These are phyloP conservation scores for Ascobolus immersus DNA, from an alignment of 495 filamentous ascomycete genomes.

Conservation along the genomic window DNA sequence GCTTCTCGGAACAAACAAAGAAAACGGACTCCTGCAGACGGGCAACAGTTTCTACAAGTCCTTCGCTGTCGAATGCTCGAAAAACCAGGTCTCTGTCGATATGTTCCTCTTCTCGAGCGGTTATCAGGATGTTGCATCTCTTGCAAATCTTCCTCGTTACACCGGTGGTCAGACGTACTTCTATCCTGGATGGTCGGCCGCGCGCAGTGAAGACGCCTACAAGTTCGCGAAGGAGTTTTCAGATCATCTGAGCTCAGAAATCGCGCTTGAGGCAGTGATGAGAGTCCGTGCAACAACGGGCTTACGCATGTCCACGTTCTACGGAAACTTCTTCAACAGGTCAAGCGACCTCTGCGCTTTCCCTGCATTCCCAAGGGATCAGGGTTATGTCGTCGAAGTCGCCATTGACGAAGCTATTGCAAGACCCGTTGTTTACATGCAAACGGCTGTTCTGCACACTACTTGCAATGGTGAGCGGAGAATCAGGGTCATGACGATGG, in stretches of 20 bases:
- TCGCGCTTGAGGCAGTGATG: conserved; percentile 86
- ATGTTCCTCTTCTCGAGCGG: conserved; percentile 97
- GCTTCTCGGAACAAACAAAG: conserved; percentile 77
- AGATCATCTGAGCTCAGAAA: conserved; percentile 82
- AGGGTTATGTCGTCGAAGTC: conserved; percentile 96
- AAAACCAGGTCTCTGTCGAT: conserved; percentile 93
- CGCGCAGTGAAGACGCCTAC: conserved; percentile 74
- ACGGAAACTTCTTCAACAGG: conserved; percentile 97
- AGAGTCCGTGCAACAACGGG: conserved; percentile 87
- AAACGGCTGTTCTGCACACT: conserved; percentile 90
- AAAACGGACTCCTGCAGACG: conserved; percentile 65
- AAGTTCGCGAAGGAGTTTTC: conserved; percentile 95
- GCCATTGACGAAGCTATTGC: conserved; percentile 84
- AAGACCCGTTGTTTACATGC: conserved; percentile 85
- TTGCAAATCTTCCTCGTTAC: conserved; percentile 83
- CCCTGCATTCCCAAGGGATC: conserved; percentile 89
- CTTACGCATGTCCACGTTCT: conserved; percentile 88
- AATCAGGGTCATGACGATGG: conserved; percentile 81
- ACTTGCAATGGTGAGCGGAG: conserved; percentile 91
- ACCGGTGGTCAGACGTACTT: conserved; percentile 97
- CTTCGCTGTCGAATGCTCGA: conserved; percentile 95
- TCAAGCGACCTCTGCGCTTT: conserved; percentile 93
- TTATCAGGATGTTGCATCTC: conserved; percentile 88
- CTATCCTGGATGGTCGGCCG: conserved; percentile 94
- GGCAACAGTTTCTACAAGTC: conserved; percentile 94